phyloP scores from a whole-genome alignment of 768 basidiomycete genomes.

The Leccinum broughii region DNA sequence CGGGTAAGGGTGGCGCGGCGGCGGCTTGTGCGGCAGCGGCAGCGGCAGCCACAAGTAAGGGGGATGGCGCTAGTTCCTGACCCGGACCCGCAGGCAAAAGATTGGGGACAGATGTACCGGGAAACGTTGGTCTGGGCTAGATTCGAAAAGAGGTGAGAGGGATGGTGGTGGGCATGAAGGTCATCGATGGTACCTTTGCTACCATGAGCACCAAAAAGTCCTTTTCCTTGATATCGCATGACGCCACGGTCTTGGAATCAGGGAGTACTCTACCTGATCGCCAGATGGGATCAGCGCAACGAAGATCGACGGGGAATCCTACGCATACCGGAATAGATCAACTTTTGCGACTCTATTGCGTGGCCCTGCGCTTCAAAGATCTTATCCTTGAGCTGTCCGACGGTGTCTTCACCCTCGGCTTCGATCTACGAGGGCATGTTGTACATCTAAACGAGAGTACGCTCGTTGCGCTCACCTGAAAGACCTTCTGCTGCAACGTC shows the following conservation, averaged over 20 bases:
- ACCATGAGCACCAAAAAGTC: conserved; percentile 99
- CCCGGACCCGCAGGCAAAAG: conserved; percentile 22
- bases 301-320: conserved; percentile 10
- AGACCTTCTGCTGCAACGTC: conserved; percentile 92
- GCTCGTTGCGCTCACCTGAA: conserved; percentile 52
- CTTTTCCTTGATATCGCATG: conserved; percentile 94
- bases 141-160: conserved; percentile 8
- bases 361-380: conserved; percentile 78
- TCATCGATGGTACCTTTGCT: conserved; percentile 66
- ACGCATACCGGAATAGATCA: conserved; percentile 86
- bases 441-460: not conserved
- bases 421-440: conserved; percentile 55
- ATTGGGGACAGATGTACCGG: conserved; percentile 23
- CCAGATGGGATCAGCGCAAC: conserved; percentile 2
- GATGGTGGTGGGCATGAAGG: not conserved
- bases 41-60: conserved; percentile 13
- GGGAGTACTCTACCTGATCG: conserved; percentile 82
- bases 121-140: conserved; percentile 55
- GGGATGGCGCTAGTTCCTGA: conserved; percentile 6
- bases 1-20: conserved; percentile 22
- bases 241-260: conserved; percentile 85
- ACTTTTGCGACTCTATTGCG: conserved; percentile 74
- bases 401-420: conserved; percentile 70
- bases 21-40: conserved; percentile 10
- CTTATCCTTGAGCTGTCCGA: conserved; percentile 80